These are phyloP conservation scores for Fragosphaeria purpurea DNA, from an alignment of 2,329 filamentous ascomycete genomes.

Conservation along the genomic window DNA sequence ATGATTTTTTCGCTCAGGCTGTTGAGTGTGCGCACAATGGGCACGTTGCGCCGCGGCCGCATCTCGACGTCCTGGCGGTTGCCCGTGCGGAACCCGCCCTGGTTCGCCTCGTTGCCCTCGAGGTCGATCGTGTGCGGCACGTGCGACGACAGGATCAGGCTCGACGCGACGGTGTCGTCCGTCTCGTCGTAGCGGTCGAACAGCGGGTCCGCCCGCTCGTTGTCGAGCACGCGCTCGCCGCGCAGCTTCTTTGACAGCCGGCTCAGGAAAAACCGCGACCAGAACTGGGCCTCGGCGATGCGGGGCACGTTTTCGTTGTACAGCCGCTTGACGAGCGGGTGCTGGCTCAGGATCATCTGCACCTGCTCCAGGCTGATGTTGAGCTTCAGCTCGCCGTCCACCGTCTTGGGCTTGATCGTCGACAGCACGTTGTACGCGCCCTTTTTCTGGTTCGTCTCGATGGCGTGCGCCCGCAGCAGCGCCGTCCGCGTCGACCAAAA, in stretches of 20 bases:
- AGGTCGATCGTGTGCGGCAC: slow-evolving; percentile 87
- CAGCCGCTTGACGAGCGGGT: slow-evolving; percentile 78
- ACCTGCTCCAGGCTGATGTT: slow-evolving; percentile 88
- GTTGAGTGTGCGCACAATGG: slow-evolving; percentile 83
- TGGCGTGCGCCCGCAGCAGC: slow-evolving; percentile 78
- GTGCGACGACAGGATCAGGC: slow-evolving; percentile 48
- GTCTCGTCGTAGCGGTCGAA: slow-evolving; percentile 75
- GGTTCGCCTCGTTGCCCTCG: slow-evolving; percentile 89
- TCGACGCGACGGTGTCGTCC: slow-evolving; percentile 49
- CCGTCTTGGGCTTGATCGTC: slow-evolving; percentile 70
- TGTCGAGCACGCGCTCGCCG: slow-evolving; percentile 74
- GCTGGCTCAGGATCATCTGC: slow-evolving; percentile 83
- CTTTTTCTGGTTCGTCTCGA: slow-evolving; percentile 75
- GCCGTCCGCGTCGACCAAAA: slow-evolving; percentile 91
- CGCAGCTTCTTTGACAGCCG: slow-evolving; percentile 83
- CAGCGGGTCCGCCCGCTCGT: slow-evolving; percentile 64
- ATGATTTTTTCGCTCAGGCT: slow-evolving; percentile 88
- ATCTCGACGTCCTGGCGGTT: slow-evolving; percentile 88
- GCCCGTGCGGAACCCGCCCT: slow-evolving; percentile 69
- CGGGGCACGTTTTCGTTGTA: slow-evolving; percentile 91
- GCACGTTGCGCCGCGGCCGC: slow-evolving; percentile 70
- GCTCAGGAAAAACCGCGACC: slow-evolving; percentile 89
- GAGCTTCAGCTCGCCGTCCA: slow-evolving; percentile 60
- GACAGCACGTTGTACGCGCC: slow-evolving; percentile 92
- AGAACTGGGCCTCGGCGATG: slow-evolving; percentile 71